phyloP scores from a whole-genome alignment of 176 grass and related monocot species.

The Avena insularis region DNA sequence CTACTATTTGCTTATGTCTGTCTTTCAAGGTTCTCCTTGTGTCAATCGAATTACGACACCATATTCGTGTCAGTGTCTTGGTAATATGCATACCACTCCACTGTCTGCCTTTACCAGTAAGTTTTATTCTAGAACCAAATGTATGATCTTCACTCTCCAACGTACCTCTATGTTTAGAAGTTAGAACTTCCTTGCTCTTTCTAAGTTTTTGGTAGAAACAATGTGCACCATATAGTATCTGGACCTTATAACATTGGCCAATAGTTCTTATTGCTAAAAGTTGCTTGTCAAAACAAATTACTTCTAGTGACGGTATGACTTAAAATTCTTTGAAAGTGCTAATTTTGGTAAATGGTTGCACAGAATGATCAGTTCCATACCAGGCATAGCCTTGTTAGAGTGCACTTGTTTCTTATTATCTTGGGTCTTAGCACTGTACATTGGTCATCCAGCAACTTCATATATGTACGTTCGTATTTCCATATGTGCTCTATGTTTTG shows the following conservation, averaged over 20 bases:
- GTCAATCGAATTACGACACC: background rate
- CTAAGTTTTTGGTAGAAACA: background rate
- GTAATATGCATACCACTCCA: background rate
- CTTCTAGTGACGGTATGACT: background rate
- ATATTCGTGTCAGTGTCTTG: background rate
- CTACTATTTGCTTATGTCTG: background rate
- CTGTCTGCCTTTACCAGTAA: background rate
- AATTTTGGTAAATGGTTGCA: background rate
- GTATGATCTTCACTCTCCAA: background rate
- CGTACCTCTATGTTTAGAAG: background rate
- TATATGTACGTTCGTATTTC: background rate
- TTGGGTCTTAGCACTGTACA: background rate
- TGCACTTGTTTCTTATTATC: background rate
- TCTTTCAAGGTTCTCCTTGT: background rate
- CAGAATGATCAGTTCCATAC: conserved; percentile 25
- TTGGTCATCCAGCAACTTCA: background rate
- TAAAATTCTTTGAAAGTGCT: background rate
- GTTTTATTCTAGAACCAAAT: conserved; percentile 10
- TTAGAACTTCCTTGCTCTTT: background rate
- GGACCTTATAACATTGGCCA: background rate
- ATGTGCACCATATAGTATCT: background rate
- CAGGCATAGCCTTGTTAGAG: background rate
- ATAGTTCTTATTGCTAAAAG: background rate
- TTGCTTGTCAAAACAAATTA: background rate
- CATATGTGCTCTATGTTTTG: background rate